Evolutionary conservation across 805 yeast species (phyloP).

Genomic region (Yarrowia phangngaensis): DNA sequence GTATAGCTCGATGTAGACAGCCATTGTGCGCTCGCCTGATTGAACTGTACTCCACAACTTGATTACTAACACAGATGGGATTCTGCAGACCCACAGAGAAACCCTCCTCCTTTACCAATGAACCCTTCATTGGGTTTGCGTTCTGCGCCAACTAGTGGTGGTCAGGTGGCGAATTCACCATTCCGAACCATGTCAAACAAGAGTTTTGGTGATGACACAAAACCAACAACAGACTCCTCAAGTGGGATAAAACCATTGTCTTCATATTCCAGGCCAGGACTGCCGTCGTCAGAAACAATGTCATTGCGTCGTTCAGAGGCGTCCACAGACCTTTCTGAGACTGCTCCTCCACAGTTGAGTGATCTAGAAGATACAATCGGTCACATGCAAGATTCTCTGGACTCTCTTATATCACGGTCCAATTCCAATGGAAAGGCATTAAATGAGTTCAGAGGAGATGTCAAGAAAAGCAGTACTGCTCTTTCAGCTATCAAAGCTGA

Average conservation of each 20-base stretch:
- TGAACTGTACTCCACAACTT: not conserved
- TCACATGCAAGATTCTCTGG: conserved; percentile 22
- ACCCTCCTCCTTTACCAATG: conserved; percentile 26
- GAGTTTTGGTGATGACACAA: no score
- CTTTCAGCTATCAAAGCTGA: conserved; percentile 8
- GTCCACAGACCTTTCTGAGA: no score
- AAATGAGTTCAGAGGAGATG: conserved; percentile 20
- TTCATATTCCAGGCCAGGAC: no score
- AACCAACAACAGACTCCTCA: no score
- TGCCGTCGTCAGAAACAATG: no score
- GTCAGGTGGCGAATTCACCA: conserved; percentile 14
- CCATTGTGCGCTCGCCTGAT: not conserved
- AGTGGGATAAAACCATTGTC: no score
- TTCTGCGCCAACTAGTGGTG: conserved; percentile 11
- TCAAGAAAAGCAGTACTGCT: conserved; percentile 16
- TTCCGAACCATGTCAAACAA: no score
- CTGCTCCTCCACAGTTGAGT: no score
- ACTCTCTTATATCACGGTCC: conserved; percentile 19
- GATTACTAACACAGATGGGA: conserved; percentile 21
- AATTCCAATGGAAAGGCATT: conserved; percentile 24
- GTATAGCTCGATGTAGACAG: conserved; percentile 10
- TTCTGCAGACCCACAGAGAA: conserved; percentile 23
- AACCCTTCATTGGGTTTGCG: conserved; percentile 15
- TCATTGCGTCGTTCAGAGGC: no score
- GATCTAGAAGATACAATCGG: conserved; percentile 20